phyloP scores from a whole-genome alignment of 768 basidiomycete species.

The Suillus spraguei region DNA sequence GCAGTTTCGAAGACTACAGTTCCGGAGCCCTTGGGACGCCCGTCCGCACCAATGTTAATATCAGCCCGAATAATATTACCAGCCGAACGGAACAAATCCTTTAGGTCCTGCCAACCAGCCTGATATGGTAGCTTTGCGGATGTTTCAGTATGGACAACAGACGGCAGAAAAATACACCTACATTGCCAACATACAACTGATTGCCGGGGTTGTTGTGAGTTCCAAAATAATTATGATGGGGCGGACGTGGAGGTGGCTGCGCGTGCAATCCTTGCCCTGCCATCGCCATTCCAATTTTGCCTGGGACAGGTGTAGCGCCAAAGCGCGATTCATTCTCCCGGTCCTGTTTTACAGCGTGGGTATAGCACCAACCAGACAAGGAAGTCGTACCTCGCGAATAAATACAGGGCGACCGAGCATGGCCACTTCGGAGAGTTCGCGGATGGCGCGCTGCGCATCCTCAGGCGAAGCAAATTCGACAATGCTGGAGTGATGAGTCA shows the following conservation, averaged over 20 bases:
- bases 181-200: conserved; percentile 92
- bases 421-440: conserved; percentile 85
- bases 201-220: conserved; percentile 71
- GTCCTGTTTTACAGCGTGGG: conserved; percentile 55
- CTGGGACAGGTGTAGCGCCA: conserved; percentile 92
- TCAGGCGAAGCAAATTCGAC: conserved; percentile 93
- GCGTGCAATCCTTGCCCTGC: conserved; percentile 86
- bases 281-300: conserved; percentile 95
- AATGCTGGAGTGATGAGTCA: conserved; percentile 59
- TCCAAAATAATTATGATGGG: conserved; percentile 75
- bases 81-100: conserved; percentile 94
- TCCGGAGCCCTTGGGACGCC: conserved; percentile 95
- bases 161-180: conserved; percentile 36
- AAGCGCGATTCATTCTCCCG: conserved; percentile 96
- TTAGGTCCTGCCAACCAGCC: conserved; percentile 99
- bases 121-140: conserved; percentile 80
- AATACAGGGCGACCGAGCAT: conserved; percentile 95
- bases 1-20: conserved; percentile 93
- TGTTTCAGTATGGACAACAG: conserved; percentile 11
- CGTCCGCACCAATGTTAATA: conserved; percentile 91
- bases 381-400: conserved; percentile 81
- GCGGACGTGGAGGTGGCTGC: conserved; percentile 79
- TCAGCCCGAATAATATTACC: conserved; percentile 96
- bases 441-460: conserved; percentile 86
- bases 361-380: conserved; percentile 5